Evolutionary conservation across 2,329 filamentous ascomycete genomes (phyloP).

Genomic region (Aspergillus sp.): DNA sequence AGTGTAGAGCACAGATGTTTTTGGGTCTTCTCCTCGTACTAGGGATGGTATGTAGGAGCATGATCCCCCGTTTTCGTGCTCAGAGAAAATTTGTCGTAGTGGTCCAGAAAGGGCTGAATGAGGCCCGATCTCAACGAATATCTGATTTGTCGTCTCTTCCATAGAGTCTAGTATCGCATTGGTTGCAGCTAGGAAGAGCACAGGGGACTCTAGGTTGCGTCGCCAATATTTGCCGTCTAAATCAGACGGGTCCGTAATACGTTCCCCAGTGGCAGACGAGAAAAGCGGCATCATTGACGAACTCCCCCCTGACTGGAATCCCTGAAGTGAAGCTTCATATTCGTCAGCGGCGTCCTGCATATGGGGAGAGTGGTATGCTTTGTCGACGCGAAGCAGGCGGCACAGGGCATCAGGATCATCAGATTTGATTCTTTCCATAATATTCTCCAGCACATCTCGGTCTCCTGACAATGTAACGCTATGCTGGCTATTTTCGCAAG

Average conservation of each 20-base stretch:
- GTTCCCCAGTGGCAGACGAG: not conserved
- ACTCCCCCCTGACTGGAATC: not conserved
- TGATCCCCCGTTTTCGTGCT: not conserved
- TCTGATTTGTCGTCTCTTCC: too few relatives aligned
- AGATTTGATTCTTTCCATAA: slow-evolving; percentile 10
- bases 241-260: not conserved
- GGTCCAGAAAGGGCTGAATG: slow-evolving; percentile 38
- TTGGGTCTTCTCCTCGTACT: not conserved
- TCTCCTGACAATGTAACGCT: slow-evolving; percentile 22
- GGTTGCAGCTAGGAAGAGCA: slow-evolving; percentile 5
- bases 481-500: slow-evolving; percentile 18
- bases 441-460: not conserved
- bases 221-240: slow-evolving; percentile 9
- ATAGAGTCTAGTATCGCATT: not conserved
- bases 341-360: slow-evolving; percentile 12
- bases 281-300: slow-evolving; percentile 4
- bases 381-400: slow-evolving; percentile 18
- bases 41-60: not conserved
- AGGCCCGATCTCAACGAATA: slow-evolving; percentile 27
- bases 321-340: not conserved
- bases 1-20: slow-evolving; percentile 16
- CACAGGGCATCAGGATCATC: slow-evolving; percentile 6
- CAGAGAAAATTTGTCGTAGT: slow-evolving; percentile 17
- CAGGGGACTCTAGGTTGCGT: slow-evolving; percentile 20
- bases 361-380: slow-evolving; percentile 23